Conservation (phyloP, 345 rosid genomes). For the Diplotaxis tenuifolia region DNA sequence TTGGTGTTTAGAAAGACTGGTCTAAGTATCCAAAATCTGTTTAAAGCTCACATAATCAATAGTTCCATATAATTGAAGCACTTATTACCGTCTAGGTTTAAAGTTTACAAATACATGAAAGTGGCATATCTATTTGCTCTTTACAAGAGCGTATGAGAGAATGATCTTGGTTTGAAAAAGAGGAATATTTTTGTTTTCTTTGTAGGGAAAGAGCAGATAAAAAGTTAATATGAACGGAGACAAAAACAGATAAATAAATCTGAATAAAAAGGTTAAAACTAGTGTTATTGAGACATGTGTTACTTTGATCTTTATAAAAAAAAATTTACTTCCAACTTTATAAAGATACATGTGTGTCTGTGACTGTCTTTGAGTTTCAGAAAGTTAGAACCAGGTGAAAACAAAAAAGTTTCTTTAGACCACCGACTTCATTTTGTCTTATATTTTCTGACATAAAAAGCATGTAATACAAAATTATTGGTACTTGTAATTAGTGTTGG, state of each 20-base stretch:
- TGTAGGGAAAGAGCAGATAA: conserved; percentile 27
- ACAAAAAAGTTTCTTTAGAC: conserved; percentile 31
- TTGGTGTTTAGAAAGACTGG: no score
- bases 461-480: neutral
- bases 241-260: neutral
- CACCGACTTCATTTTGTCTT: conserved; percentile 30
- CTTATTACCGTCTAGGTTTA: no score
- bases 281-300: neutral
- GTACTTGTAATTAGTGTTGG: no score
- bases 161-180: conserved; percentile 21
- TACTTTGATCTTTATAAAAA: neutral
- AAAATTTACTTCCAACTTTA: neutral
- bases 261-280: neutral
- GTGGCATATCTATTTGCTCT: neutral
- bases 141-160: neutral
- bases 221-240: conserved; percentile 12
- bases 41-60: no score
- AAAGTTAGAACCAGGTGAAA: conserved; percentile 4
- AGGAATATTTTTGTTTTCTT: conserved; percentile 9
- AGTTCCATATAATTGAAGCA: no score
- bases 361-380: neutral
- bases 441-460: neutral
- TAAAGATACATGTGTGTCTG: neutral
- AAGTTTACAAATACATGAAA: neutral
- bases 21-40: no score